These are phyloP conservation scores for Pleurotus sapidus DNA, from an alignment of 768 basidiomycete species.

Conservation along the genomic window DNA sequence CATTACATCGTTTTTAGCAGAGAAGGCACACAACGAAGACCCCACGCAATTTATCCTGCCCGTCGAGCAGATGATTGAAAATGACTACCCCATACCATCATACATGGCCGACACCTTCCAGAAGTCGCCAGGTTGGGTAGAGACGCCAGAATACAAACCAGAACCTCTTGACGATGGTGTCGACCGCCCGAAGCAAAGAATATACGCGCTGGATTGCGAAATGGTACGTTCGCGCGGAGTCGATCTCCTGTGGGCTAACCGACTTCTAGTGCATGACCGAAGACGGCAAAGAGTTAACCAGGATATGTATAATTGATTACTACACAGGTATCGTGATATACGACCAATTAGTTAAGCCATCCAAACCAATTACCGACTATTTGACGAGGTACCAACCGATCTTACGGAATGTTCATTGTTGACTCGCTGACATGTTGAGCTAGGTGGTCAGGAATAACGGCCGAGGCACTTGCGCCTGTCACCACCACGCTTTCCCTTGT, in stretches of 20 bases:
- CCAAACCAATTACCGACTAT: conserved; percentile 84
- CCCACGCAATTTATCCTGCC: conserved; percentile 74
- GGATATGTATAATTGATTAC: conserved; percentile 83
- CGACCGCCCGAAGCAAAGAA: conserved; percentile 29
- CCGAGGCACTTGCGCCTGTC: conserved; percentile 59
- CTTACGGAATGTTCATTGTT: not conserved
- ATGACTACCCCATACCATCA: conserved; percentile 87
- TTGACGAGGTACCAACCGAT: conserved; percentile 64
- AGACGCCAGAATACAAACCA: conserved; percentile 54
- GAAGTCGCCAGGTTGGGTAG: conserved; percentile 72
- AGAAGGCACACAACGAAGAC: conserved; percentile 57
- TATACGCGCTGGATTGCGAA: conserved; percentile 94
- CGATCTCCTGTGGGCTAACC: not conserved
- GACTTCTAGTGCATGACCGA: conserved; percentile 74
- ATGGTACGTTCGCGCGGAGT: conserved; percentile 65
- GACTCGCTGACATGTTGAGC: not conserved
- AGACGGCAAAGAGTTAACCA: conserved; percentile 85
- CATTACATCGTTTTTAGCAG: conserved; percentile 36
- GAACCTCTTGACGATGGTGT: not conserved
- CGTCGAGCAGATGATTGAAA: conserved; percentile 87
- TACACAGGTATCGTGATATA: conserved; percentile 70
- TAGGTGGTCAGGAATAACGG: conserved; percentile 94
- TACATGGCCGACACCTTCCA: conserved; percentile 76
- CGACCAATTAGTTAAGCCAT: conserved; percentile 88
- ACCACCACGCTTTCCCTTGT: conserved; percentile 81